Base-by-base conservation (phyloP, 495 filamentous ascomycete species). In the Lindgomyces ingoldianus region DNA sequence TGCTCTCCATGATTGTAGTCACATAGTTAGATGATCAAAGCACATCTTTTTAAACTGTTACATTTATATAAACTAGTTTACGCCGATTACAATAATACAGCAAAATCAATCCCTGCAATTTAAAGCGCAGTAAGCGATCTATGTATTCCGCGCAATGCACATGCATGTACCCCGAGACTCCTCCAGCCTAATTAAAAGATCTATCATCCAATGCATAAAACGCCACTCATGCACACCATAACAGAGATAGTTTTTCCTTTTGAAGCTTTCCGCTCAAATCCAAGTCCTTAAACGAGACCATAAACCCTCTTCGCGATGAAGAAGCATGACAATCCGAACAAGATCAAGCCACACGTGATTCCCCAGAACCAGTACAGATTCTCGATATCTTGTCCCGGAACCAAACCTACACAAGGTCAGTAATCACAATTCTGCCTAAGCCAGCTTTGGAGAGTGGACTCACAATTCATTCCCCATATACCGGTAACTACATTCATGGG, bases 401-500 rank as follows among this genome's bases (percentile, higher is more conserved):
- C 93, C 77, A 89, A 88, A 54, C 64, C 52, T 56, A 14, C 9
- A 29, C 1, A 41, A 45, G 10, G 29, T 52, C 21, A 61, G 44
- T 30, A 16, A 39, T 3, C 21, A 21, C 16, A 19, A 9, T 49
- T 22, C 18, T 49, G 29, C 18, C 4, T 30, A 14, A 52, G 2
- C 4, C 11, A 52, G 18, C 30, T 12, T 19, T 10, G 18, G 9
- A 36, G 33, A 6, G 6, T 39, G 12, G 22, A 21, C 51, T 55
- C 22, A 39, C 65, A 68, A 45, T 98, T 98, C 94, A 98, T 98
- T 33, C 94, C 94, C 89, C 94, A 98, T 74, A 98, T 88, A 68
- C 94, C 95, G 25, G 94, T 97, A 66, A 98, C 91, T 76, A 98
- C 93, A 72, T 98, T 98, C 87, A 98, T 93, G 19, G 94, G 94